Evolutionary conservation across 495 filamentous ascomycete genomes (phyloP), one percentile per base, ranked within the genome.

Genomic region (Penicillium lividum): DNA sequence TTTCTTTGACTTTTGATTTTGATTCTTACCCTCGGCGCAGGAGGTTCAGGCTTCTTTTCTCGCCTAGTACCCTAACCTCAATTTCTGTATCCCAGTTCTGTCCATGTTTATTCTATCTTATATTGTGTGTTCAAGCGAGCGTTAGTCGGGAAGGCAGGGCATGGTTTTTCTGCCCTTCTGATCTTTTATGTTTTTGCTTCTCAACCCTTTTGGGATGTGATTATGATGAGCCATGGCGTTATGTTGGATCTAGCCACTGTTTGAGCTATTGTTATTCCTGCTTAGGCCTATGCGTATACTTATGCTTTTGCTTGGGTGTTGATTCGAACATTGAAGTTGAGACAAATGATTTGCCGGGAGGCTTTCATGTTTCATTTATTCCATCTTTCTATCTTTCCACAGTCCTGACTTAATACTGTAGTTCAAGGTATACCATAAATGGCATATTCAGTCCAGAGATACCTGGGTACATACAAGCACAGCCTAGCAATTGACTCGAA

Each of bases 211-310:
- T 46, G 44, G 55, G 55, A 62, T 50, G 51, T 47, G 52, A 59
- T 63, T 58, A 62, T 28, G 52, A 63, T 40, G 56, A 63, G 52
- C 56, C 29, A 56, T 48, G 60, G 60, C 60, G 60, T 63, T 59
- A 59, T 48, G 60, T 48, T 40, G 46, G 45, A 48, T 47, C 10
- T 52, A 52, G 50, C 7, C 28, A 34, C 3, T 25, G 31, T 38
- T 52, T 4, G n/a, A 7, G 38, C 7, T 40, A 40, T 40, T 16
- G 15, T 15, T 13, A 16, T 11, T 40, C 1, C 13, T 40, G 5
- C 38, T 16, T 40, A 40, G n/a, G 38, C 13, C n/a, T 40, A 22
- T 38, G 10, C 7, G 31, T 33, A 36, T 40, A 15, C 15, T 40
- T 40, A 40, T 40, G 38, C 38, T 33, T 33, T 7, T 3, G 31